Conservation (phyloP, 495 filamentous ascomycete genomes). For the Diplogelasinospora grovesii region DNA sequence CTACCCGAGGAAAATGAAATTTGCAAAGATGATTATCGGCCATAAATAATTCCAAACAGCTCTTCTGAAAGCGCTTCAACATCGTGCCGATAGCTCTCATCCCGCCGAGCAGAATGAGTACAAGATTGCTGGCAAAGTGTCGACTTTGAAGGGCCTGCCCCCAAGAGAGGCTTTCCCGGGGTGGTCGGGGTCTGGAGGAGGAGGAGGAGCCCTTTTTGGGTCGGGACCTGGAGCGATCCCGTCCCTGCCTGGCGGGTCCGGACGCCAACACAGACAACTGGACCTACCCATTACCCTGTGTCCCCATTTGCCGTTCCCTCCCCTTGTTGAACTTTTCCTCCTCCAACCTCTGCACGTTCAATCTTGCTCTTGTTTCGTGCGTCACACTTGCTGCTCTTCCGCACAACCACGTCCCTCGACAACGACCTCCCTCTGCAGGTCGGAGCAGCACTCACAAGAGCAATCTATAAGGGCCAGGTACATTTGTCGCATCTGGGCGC, state of each 20-base stretch:
- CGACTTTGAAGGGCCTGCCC: constrained; percentile 5
- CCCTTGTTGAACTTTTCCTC: constrained; percentile 30
- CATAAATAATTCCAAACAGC: constrained; percentile 20
- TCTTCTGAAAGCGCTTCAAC: constrained; percentile 14
- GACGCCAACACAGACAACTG: constrained; percentile 15
- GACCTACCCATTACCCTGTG: constrained; percentile 7
- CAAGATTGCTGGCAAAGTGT: constrained; percentile 22
- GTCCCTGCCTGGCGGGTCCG: constrained; percentile 26
- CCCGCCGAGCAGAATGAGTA: constrained; percentile 25
- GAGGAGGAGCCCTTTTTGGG: constrained; percentile 21
- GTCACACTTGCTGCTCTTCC: too few species aligned
- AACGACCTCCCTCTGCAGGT: constrained; percentile 9
- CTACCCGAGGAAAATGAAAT: constrained; percentile 24
- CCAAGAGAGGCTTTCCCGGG: constrained; percentile 16
- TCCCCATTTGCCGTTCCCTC: constrained; percentile 25
- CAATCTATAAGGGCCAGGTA: too few species aligned
- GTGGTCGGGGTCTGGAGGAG: constrained; percentile 22
- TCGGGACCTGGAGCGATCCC: constrained; percentile 19
- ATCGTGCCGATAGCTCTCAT: constrained; percentile 14
- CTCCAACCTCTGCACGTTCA: constrained; percentile 10
- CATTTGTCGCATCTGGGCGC: too few species aligned
- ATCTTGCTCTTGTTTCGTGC: neutral
- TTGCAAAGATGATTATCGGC: constrained; percentile 1
- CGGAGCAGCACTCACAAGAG: too few species aligned
- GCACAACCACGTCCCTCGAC: constrained; percentile 1